Conservation (phyloP, 2,329 filamentous ascomycete species). For the Apiospora aurea region DNA sequence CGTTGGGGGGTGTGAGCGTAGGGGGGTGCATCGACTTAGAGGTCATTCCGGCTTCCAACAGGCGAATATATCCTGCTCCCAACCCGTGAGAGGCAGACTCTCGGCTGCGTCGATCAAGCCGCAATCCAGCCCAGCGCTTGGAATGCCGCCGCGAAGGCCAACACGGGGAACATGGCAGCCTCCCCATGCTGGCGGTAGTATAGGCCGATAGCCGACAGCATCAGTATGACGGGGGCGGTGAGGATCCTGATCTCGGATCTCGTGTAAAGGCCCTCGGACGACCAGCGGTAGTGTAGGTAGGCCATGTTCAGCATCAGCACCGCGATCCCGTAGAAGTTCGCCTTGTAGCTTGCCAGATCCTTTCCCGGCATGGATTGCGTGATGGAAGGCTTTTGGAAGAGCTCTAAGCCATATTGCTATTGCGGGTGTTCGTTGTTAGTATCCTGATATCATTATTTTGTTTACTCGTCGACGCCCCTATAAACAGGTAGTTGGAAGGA, state of each 20-base stretch:
- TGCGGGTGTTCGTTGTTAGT: not conserved
- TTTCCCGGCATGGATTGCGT: not conserved
- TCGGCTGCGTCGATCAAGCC: not conserved
- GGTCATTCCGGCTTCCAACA: not conserved
- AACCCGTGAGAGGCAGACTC: not conserved
- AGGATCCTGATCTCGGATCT: not conserved
- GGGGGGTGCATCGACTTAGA: no score
- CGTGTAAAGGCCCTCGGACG: not conserved
- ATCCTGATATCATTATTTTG: not conserved
- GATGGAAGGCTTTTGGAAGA: not conserved
- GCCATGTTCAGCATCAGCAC: not conserved
- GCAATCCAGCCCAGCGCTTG: not conserved
- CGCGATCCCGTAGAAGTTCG: not conserved
- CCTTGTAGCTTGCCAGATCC: not conserved
- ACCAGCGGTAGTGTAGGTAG: slow-evolving; percentile 1
- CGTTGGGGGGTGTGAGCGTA: no score
- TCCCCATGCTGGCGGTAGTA: not conserved
- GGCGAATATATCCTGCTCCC: no score
- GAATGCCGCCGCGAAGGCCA: not conserved
- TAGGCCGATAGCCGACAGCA: not conserved
- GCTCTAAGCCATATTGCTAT: not conserved
- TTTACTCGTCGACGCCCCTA: not conserved
- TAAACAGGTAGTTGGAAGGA: not conserved
- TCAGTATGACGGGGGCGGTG: not conserved
- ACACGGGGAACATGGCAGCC: not conserved